phyloP scores from a whole-genome alignment of 202 grass and related monocot species.

The Alloteropsis angusta region DNA sequence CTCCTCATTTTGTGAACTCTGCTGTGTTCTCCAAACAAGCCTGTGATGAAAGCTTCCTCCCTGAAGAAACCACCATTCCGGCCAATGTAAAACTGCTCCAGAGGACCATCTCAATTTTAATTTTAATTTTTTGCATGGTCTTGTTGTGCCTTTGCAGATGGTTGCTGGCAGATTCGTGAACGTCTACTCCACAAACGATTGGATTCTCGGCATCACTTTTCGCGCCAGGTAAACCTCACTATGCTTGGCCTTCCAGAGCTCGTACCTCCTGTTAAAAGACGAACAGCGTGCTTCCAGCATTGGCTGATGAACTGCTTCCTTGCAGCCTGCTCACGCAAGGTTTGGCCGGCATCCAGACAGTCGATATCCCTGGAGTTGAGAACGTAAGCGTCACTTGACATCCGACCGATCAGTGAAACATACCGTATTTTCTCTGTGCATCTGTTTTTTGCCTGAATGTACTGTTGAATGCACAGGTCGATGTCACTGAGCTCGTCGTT shows the following conservation, averaged over 20 bases:
- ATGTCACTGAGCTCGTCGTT: constrained; percentile 63
- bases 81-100: not conserved
- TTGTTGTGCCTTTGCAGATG: constrained; percentile 42
- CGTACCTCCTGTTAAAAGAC: not conserved
- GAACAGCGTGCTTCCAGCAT: not conserved
- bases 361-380: constrained; percentile 67
- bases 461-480: constrained; percentile 45
- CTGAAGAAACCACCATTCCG: not conserved
- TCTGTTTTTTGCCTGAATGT: not conserved
- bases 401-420: not conserved
- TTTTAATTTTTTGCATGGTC: constrained; percentile 4
- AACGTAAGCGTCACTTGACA: constrained; percentile 43
- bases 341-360: constrained; percentile 81
- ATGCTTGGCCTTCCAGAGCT: not conserved
- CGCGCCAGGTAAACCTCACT: constrained; percentile 60
- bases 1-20: not conserved
- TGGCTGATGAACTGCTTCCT: not conserved
- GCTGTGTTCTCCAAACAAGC: not conserved
- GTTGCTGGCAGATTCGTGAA: constrained; percentile 88
- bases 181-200: constrained; percentile 82
- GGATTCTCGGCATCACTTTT: constrained; percentile 87
- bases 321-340: constrained; percentile 86
- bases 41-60: not conserved
- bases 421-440: not conserved
- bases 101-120: not conserved